Percentiles rank a stretch among this genome's conserved stretches.
phyloP scores from a whole-genome alignment of 441 rosid species.

The Euphorbia corollata region DNA sequence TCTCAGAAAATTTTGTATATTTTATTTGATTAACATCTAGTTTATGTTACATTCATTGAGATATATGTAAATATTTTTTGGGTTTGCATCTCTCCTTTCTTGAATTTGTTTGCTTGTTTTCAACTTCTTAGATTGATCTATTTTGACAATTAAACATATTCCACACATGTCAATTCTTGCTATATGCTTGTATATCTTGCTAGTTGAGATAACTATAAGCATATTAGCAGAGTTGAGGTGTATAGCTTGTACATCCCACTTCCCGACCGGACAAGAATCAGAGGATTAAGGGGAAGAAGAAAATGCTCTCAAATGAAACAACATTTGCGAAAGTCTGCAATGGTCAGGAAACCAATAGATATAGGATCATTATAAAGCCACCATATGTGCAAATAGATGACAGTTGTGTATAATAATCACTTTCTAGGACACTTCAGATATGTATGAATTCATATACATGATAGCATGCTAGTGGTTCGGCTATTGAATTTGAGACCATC shows the following conservation, averaged over 20 bases:
- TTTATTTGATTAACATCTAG: neutral
- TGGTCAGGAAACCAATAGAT: neutral
- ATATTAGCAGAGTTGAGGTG: neutral
- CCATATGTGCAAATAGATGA: neutral
- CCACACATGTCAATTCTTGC: neutral
- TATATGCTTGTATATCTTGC: neutral
- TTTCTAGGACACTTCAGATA: neutral
- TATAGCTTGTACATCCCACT: neutral
- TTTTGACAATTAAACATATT: neutral
- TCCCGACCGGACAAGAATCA: neutral
- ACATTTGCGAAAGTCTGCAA: neutral
- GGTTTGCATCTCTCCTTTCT: neutral
- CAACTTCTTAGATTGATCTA: neutral
- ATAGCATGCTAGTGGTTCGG: neutral
- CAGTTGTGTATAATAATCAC: neutral
- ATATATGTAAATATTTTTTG: neutral
- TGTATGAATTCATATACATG: neutral
- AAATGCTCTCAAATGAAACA: neutral
- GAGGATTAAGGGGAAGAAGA: neutral
- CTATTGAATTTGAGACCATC: neutral
- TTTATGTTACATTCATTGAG: neutral
- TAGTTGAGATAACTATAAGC: neutral
- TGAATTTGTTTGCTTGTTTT: neutral
- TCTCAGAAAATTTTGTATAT: neutral
- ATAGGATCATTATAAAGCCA: neutral